These are phyloP conservation scores for Mycosphaerella sp. DNA, from an alignment of 2,329 filamentous ascomycete species.

Conservation along the genomic window DNA sequence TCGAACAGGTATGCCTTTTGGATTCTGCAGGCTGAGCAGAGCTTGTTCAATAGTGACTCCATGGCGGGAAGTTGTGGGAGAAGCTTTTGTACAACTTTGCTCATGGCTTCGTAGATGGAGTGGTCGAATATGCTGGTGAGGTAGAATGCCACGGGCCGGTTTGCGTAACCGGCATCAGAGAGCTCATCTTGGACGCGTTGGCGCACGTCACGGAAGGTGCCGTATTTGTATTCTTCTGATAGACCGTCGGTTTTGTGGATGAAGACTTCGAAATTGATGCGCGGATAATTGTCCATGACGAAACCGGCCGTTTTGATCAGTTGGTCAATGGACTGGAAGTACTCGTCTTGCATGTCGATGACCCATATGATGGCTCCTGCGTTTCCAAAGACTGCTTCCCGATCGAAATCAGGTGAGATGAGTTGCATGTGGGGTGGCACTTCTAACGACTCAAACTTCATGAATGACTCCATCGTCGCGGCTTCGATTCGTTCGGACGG, in stretches of 20 bases:
- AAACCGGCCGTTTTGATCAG: constrained; percentile 85
- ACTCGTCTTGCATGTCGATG: constrained; percentile 97
- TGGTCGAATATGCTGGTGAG: constrained; percentile 98
- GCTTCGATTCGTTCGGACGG: constrained; percentile 93
- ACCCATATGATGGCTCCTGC: constrained; percentile 97
- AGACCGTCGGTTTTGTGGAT: constrained; percentile 99
- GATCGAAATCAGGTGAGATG: constrained; percentile 80
- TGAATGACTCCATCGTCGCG: constrained; percentile 93
- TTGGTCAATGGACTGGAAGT: constrained; percentile 79
- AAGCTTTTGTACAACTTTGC: constrained; percentile 96
- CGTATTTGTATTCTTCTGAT: constrained; percentile 90
- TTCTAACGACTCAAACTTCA: constrained; percentile 99
- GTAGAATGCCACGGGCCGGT: constrained; percentile 89
- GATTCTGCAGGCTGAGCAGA: constrained; percentile 89
- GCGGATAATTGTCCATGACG: constrained; percentile 79
- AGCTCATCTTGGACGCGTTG: constrained; percentile 96
- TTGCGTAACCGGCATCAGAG: constrained; percentile 86
- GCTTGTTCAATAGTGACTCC: constrained; percentile 86
- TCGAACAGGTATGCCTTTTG: constrained; percentile 99
- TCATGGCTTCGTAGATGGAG: constrained; percentile 96
- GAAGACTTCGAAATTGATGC: constrained; percentile 96
- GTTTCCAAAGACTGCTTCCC: constrained; percentile 84
- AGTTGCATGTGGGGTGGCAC: constrained; percentile 94
- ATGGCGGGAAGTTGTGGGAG: constrained; percentile 89
- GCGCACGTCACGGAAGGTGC: constrained; percentile 93